phyloP scores from a whole-genome alignment of 805 yeast genomes.

The Suhomyces canberraensis region DNA sequence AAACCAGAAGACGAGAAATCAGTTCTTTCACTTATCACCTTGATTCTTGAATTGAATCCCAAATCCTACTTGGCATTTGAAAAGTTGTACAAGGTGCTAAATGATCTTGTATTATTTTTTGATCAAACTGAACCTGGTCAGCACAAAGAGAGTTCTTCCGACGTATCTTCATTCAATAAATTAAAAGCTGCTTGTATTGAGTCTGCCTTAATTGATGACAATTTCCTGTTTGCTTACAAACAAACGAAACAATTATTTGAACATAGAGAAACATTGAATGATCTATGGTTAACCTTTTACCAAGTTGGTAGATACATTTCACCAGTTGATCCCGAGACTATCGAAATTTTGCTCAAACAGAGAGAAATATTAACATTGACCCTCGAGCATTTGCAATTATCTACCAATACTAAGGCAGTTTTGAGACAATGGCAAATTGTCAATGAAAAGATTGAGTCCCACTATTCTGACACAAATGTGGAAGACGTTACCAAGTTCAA shows the following conservation, averaged over 20 bases:
- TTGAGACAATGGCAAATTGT: constrained; percentile 61
- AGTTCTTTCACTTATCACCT: constrained; percentile 36
- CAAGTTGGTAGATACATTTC: constrained; percentile 61
- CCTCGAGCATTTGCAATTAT: constrained; percentile 32
- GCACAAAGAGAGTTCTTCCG: constrained; percentile 2
- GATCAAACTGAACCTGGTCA: constrained; percentile 13
- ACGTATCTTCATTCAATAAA: constrained; percentile 21
- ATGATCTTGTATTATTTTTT: constrained; percentile 41
- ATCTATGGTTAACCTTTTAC: constrained; percentile 68
- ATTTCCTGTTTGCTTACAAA: constrained; percentile 57
- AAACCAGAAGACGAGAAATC: constrained; percentile 9
- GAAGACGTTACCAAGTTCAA: constrained; percentile 4
- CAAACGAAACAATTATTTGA: constrained; percentile 39
- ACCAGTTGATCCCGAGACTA: constrained; percentile 16
- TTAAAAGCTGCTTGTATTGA: constrained; percentile 57
- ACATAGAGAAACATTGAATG: constrained; percentile 18
- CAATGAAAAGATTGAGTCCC: constrained; percentile 32
- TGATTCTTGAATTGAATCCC: constrained; percentile 53
- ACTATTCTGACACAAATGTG: constrained; percentile 7
- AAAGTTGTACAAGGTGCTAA: constrained; percentile 38
- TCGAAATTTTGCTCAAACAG: constrained; percentile 44
- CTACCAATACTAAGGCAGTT: constrained; percentile 52
- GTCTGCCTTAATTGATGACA: constrained; percentile 58
- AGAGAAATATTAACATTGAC: constrained; percentile 51
- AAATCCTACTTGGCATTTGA: constrained; percentile 45